A percentile compares a stretch with the other conserved stretches of the same genome.
Conservation (phyloP, 2,329 filamentous ascomycete species). For the Diaporthe amygdali region DNA sequence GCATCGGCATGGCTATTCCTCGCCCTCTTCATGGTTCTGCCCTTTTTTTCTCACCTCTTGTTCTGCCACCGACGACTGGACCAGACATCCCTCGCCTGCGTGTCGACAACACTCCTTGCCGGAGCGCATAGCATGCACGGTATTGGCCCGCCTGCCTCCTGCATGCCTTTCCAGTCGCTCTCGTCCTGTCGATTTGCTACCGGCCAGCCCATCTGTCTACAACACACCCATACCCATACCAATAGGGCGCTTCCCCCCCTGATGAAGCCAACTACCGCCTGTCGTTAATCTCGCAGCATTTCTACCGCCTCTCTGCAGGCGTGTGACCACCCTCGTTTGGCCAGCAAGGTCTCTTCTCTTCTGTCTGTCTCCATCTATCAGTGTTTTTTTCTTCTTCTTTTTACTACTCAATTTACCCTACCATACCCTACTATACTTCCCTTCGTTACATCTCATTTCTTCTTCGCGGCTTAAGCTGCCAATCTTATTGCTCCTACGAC, state of each 20-base stretch:
- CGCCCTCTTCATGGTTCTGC: not conserved
- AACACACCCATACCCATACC: constrained; percentile 18
- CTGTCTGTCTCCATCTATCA: constrained; percentile 15
- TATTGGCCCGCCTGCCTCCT: constrained; percentile 21
- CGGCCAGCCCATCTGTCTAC: not conserved
- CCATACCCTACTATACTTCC: constrained; percentile 16
- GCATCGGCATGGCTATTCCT: not conserved
- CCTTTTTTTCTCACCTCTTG: not conserved
- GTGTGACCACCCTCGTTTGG: constrained; percentile 24
- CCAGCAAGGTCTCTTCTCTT: constrained; percentile 24
- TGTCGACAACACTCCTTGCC: constrained; percentile 20
- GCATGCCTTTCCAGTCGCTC: constrained; percentile 20
- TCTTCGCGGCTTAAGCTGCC: constrained; percentile 6
- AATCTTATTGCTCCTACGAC: constrained; percentile 24
- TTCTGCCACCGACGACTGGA: not conserved
- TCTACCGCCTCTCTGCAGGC: constrained; percentile 24
- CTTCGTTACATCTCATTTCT: constrained; percentile 13
- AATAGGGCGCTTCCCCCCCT: constrained; percentile 5
- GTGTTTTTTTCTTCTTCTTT: constrained; percentile 19
- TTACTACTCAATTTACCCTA: constrained; percentile 23
- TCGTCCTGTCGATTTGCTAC: constrained; percentile 24
- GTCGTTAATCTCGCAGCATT: constrained; percentile 21
- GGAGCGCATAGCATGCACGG: constrained; percentile 10
- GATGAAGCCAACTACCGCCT: constrained; percentile 21
- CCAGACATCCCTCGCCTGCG: constrained; percentile 16